Conservation (phyloP, 2,329 filamentous ascomycete species). For the Juglanconis juglandina region DNA sequence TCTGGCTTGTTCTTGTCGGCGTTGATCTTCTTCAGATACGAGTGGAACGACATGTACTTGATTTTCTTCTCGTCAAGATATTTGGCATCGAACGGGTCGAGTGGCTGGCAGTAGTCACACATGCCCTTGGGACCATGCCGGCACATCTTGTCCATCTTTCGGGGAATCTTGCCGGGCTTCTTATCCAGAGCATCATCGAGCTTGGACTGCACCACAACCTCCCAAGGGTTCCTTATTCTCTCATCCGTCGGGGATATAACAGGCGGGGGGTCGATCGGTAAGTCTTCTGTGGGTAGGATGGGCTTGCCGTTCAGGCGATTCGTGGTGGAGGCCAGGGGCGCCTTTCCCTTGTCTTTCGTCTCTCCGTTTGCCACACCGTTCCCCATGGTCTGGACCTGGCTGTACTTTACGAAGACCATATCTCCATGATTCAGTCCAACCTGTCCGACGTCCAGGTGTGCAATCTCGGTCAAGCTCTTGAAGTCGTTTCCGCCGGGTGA, state of each 20-base stretch:
- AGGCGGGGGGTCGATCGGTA: conserved; percentile 58
- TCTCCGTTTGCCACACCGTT: conserved; percentile 39
- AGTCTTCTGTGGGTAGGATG: conserved; percentile 65
- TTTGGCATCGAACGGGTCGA: conserved; percentile 87
- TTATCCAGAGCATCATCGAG: conserved; percentile 85
- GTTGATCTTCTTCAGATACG: conserved; percentile 91
- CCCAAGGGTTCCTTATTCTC: conserved; percentile 85
- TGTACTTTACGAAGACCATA: conserved; percentile 82
- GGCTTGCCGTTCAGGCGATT: conserved; percentile 77
- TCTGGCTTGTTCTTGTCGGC: conserved; percentile 95
- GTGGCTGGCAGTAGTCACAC: conserved; percentile 98
- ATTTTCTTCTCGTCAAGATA: conserved; percentile 96
- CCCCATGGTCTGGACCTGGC: conserved; percentile 46
- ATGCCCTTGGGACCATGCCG: conserved; percentile 94
- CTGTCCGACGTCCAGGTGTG: conserved; percentile 52
- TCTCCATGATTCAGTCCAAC: conserved; percentile 80
- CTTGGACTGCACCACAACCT: conserved; percentile 80
- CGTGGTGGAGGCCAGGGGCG: conserved; percentile 39
- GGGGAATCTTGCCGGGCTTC: conserved; percentile 82
- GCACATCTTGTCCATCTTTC: conserved; percentile 84
- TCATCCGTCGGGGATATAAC: conserved; percentile 54
- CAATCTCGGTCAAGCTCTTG: conserved; percentile 57
- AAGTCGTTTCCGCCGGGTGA: conserved; percentile 55
- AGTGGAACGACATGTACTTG: conserved; percentile 96
- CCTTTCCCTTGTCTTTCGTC: conserved; percentile 24